Percentiles rank a stretch among this genome's conserved stretches.
These are phyloP conservation scores for Colletotrichum nymphaeae DNA, from an alignment of 2,329 filamentous ascomycete genomes.

Conservation along the genomic window DNA sequence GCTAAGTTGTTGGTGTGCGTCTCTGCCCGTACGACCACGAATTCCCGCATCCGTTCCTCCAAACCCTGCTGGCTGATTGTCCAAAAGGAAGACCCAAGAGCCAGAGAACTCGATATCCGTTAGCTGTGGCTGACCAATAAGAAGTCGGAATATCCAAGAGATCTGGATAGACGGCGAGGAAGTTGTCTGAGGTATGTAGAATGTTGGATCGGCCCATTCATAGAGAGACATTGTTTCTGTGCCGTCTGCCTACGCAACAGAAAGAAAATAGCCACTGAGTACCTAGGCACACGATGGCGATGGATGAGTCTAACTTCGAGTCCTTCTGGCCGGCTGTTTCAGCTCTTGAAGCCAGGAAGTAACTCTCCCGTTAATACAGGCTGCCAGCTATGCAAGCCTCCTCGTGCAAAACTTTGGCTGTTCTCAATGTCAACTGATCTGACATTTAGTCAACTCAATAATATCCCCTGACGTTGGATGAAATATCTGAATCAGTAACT, in stretches of 20 bases:
- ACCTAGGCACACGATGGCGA: not conserved
- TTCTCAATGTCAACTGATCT: conserved; percentile 5
- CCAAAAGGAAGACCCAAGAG: not conserved
- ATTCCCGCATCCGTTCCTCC: not conserved
- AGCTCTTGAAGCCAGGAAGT: not conserved
- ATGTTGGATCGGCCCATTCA: not conserved
- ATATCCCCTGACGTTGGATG: not conserved
- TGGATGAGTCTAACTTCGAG: not conserved
- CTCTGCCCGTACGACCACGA: not conserved
- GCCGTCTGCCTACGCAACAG: conserved; percentile 12
- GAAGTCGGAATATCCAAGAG: not conserved
- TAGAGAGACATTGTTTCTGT: not conserved
- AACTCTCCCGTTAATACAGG: conserved; percentile 3
- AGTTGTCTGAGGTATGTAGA: not conserved
- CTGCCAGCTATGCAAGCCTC: not conserved
- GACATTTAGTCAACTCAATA: not conserved
- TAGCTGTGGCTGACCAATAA: conserved; percentile 6
- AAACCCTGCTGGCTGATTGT: not conserved
- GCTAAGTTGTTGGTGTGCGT: not conserved
- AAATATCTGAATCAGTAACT: not conserved
- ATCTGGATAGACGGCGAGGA: conserved; percentile 1
- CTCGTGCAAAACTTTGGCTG: not conserved
- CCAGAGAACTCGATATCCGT: not conserved
- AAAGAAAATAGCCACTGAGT: not conserved
- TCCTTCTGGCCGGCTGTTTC: conserved; percentile 23